A percentile compares a stretch with the other conserved stretches of the same genome.
phyloP scores from a whole-genome alignment of 805 yeast genomes.

The Wickerhamomyces mucosus region DNA sequence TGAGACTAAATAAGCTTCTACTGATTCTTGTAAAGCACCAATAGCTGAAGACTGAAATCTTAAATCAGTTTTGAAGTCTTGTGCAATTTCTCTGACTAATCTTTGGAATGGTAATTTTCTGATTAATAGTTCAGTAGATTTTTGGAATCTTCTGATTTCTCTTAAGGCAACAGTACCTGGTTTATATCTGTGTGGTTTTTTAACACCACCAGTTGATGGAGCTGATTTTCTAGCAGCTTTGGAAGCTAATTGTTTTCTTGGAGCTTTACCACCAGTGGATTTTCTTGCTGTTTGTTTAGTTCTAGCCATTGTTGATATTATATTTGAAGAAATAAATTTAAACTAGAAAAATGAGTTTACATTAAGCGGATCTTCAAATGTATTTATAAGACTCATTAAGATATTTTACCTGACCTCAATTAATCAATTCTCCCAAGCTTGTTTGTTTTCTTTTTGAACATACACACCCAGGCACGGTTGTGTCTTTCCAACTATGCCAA shows the following conservation, averaged over 20 bases:
- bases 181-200: conserved; percentile 93
- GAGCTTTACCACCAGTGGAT: conserved; percentile 93
- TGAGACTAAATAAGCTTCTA: conserved; percentile 95
- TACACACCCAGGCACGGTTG: no score
- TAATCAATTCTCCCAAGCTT: no score
- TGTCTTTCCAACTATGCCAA: no score
- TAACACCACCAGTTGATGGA: conserved; percentile 87
- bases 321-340: conserved; percentile 3
- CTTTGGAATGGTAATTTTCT: conserved; percentile 97
- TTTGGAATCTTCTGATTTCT: conserved; percentile 97
- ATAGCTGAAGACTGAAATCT: conserved; percentile 97
- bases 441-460: no score
- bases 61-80: conserved; percentile 85
- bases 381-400: neutral
- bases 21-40: conserved; percentile 97
- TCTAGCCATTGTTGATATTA: conserved; percentile 61
- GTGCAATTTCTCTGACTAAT: conserved; percentile 92
- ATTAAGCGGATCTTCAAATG: neutral
- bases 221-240: conserved; percentile 92
- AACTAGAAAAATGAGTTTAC: neutral
- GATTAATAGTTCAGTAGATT: conserved; percentile 88
- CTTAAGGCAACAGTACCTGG: conserved; percentile 96
- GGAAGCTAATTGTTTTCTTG: conserved; percentile 89
- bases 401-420: no score
- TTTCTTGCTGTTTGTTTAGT: conserved; percentile 92